A percentile compares a stretch with the other conserved stretches of the same genome.
Evolutionary conservation across 148 eudicot genomes (phyloP).

Genomic region (Persicaria tinctoria): DNA sequence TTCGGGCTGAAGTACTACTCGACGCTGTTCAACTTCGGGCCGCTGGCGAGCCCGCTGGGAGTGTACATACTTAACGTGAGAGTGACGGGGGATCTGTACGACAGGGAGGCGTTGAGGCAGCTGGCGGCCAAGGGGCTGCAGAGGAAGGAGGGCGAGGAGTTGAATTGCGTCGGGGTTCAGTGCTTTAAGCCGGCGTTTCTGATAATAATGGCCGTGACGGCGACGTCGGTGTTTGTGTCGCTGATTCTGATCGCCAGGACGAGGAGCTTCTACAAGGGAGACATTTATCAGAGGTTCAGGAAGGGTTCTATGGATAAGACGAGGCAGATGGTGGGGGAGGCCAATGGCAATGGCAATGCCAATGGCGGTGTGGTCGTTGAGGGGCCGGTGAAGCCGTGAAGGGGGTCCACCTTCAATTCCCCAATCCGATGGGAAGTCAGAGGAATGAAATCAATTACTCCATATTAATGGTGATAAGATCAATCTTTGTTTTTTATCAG

Average conservation of each 20-base stretch:
- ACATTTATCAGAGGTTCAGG: conserved; percentile 17
- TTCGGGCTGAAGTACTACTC: conserved; percentile 32
- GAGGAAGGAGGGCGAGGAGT: conserved; percentile 19
- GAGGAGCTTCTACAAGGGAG: conserved; percentile 24
- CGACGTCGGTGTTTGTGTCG: conserved; percentile 16
- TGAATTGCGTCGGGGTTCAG: conserved; percentile 17
- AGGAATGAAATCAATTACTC: background rate
- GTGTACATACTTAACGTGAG: conserved; percentile 23
- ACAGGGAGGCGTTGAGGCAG: conserved; percentile 24
- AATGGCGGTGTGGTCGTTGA: background rate
- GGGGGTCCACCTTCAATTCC: background rate
- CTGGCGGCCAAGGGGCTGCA: conserved; percentile 16
- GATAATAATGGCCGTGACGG: conserved; percentile 20
- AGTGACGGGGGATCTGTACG: conserved; percentile 22
- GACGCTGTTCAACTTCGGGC: conserved; percentile 22
- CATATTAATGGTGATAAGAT: no score
- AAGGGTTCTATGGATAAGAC: background rate
- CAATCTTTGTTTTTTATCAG: no score
- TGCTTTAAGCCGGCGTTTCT: conserved; percentile 22
- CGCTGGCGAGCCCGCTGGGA: conserved; percentile 24
- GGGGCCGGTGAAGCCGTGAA: background rate
- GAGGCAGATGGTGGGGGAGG: background rate
- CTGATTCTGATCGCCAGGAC: conserved; percentile 22
- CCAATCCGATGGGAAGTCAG: no score
- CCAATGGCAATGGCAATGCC: background rate